phyloP scores from a whole-genome alignment of 1,139 yeast genomes.

The Lodderomyces parapsilosis region DNA sequence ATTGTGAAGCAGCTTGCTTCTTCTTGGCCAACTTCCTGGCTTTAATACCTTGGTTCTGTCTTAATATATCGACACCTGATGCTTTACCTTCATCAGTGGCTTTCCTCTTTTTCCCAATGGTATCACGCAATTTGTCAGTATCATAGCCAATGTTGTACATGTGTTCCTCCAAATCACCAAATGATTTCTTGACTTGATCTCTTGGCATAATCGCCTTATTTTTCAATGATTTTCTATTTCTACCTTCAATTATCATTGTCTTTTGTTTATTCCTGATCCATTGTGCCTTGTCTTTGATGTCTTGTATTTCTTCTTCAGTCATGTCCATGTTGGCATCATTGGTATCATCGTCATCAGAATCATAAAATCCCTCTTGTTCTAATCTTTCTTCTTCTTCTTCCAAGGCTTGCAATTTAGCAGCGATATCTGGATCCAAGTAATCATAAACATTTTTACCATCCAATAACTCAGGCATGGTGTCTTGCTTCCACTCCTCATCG shows the following conservation, averaged over 20 bases:
- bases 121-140: conserved; percentile 57
- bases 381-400: conserved; percentile 97
- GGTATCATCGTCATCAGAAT: conserved; percentile 68
- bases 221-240: conserved; percentile 83
- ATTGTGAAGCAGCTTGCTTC: conserved; percentile 54
- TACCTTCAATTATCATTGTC: conserved; percentile 84
- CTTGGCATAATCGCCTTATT: conserved; percentile 93
- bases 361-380: conserved; percentile 93
- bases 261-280: conserved; percentile 97
- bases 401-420: conserved; percentile 86
- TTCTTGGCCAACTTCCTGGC: conserved; percentile 45
- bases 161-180: conserved; percentile 80
- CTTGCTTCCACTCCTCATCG: conserved; percentile 97
- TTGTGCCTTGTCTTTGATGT: conserved; percentile 79
- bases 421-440: conserved; percentile 94
- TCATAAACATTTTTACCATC: conserved; percentile 97
- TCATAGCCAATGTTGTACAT: conserved; percentile 91
- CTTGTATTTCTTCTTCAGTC: conserved; percentile 59
- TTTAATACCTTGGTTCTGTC: conserved; percentile 49
- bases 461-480: conserved; percentile 92
- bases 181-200: conserved; percentile 75
- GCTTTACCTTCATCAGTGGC: conserved; percentile 37
- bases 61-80: conserved; percentile 77
- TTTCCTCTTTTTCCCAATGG: conserved; percentile 42
- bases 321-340: conserved; percentile 50